Base-by-base conservation (phyloP, 331 rosid genomes). In the Acacia pycnantha region DNA sequence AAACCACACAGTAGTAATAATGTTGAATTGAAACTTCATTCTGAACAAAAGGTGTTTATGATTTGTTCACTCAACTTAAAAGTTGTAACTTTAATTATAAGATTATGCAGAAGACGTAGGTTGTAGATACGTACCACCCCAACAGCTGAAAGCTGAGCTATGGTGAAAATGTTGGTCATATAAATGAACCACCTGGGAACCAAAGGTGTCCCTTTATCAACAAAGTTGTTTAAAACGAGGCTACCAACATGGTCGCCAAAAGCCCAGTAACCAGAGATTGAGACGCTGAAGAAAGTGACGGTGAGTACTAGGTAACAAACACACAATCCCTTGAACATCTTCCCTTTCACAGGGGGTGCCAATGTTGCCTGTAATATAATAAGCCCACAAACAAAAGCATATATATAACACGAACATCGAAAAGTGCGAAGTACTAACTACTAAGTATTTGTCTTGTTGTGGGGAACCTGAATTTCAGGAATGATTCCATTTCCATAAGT, bases 231-330 rank as follows among this genome's bases (percentile, higher is more conserved):
- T 16, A 90, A 81, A 24, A 95, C 65, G 51, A 90, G 87, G 65
- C 96, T 87, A 70, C 76, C 82, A 31, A 92, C 73, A 79, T 82
- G 19, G 66, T 90, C 92, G 3, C 99, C 99, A 86, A 93, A 95
- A 51, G 94, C 98, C 98, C 92, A 92, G 74, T 92, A 95, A 66
- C 99, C 97, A 77, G 97, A 89, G 27, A 91, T 82, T 12, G 97
- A 85, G 5, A 93, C 94, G 16, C 88, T 87, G 82, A 88, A 95
- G 88, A 90, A 95, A 24, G 93, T 93, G 41, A 76, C 29, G 0
- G 40, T 54, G 4, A 90, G 79, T 22, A 58, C 65, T 5, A 22
- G 0, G 59, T 95, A 95, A 71, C 96, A 95, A 75, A 93, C 75
- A 35, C 83, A 44, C 1, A 93, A 84, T 44, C 91, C 97, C 84